Conservation (phyloP, 345 rosid genomes). For the Brassica carinata region DNA sequence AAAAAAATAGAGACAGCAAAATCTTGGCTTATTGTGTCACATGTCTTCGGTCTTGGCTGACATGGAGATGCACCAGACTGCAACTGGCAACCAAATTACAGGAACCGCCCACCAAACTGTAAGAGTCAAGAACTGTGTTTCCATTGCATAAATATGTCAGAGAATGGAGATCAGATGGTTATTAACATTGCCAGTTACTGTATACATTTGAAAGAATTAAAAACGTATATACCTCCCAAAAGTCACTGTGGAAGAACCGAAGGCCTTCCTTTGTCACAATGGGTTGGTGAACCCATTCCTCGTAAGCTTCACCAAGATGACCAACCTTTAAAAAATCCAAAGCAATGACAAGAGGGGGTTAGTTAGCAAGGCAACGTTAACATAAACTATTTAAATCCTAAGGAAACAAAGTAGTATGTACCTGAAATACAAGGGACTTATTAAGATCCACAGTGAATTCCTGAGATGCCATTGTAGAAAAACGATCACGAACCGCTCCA, state of each 20-base stretch:
- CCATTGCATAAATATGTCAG: slow-evolving; percentile 30
- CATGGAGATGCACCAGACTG: slow-evolving; percentile 45
- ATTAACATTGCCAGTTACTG: not conserved
- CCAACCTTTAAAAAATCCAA: slow-evolving; percentile 60
- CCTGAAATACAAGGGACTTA: slow-evolving; percentile 61
- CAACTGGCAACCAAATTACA: slow-evolving; percentile 70
- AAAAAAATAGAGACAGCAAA: too few relatives aligned
- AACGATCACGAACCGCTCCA: slow-evolving; percentile 70
- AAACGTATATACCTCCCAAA: slow-evolving; percentile 55
- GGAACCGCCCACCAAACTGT: slow-evolving; percentile 88
- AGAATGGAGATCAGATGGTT: slow-evolving; percentile 4
- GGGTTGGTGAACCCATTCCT: slow-evolving; percentile 86
- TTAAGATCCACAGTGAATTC: slow-evolving; percentile 52
- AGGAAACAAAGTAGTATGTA: slow-evolving; percentile 10
- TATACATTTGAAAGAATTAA: not conserved
- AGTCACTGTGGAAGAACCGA: slow-evolving; percentile 60
- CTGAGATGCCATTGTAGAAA: slow-evolving; percentile 62
- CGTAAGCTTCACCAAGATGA: slow-evolving; percentile 76
- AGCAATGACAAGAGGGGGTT: not conserved
- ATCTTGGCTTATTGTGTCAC: too few relatives aligned
- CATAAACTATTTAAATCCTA: not conserved
- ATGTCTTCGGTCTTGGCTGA: slow-evolving; percentile 24
- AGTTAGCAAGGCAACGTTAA: not conserved
- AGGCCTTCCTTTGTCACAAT: slow-evolving; percentile 69
- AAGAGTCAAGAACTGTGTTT: slow-evolving; percentile 64